Evolutionary conservation across 2,329 filamentous ascomycete genomes (phyloP).

Genomic region (Xylaria sp.): DNA sequence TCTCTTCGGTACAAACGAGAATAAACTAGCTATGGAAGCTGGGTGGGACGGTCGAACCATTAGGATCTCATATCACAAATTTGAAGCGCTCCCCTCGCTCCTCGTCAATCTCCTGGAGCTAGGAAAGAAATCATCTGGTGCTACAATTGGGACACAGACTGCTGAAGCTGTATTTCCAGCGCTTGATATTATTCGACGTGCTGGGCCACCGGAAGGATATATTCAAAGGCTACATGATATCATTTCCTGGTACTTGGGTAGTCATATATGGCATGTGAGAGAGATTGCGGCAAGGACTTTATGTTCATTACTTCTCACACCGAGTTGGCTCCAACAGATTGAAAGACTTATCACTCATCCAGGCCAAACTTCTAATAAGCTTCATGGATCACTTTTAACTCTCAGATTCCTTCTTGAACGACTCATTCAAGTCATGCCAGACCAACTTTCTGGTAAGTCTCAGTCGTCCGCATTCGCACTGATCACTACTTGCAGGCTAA

Average conservation of each 20-base stretch:
- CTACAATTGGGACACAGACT: constrained; percentile 53
- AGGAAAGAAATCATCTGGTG: constrained; percentile 55
- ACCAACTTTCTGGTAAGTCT: constrained; percentile 57
- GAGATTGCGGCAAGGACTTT: constrained; percentile 83
- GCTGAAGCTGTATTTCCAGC: constrained; percentile 84
- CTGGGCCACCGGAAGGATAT: constrained; percentile 70
- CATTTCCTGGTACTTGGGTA: constrained; percentile 72
- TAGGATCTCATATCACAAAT: constrained; percentile 76
- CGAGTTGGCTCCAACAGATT: constrained; percentile 60
- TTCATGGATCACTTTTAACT: constrained; percentile 69
- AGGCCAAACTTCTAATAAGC: constrained; percentile 58
- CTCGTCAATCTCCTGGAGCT: constrained; percentile 71
- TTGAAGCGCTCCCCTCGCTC: constrained; percentile 72
- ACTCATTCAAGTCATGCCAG: constrained; percentile 59
- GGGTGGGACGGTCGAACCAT: constrained; percentile 73
- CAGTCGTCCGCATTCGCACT: background rate
- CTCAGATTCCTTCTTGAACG: constrained; percentile 68
- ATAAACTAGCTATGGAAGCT: constrained; percentile 69
- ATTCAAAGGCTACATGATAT: constrained; percentile 66
- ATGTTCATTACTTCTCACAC: constrained; percentile 68
- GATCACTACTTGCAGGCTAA: constrained; percentile 24
- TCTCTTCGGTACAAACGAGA: constrained; percentile 80
- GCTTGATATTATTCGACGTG: constrained; percentile 81
- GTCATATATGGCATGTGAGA: constrained; percentile 81
- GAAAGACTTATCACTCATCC: constrained; percentile 52